These are phyloP conservation scores for Ilex asprella DNA, from an alignment of 257 asterid genomes.

Conservation along the genomic window DNA sequence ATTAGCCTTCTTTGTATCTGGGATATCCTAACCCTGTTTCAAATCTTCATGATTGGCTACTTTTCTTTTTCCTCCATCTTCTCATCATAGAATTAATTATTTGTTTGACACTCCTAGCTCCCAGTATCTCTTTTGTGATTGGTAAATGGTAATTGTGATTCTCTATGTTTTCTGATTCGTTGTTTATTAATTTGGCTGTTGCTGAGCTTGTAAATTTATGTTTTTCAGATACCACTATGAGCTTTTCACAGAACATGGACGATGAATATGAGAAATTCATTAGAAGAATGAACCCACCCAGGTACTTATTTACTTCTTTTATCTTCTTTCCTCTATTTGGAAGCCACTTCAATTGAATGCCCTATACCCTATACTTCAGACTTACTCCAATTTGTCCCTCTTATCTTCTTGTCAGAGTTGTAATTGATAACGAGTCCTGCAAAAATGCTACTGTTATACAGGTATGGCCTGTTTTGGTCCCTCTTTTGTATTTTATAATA, in stretches of 20 bases:
- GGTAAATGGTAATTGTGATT: conserved; percentile 41
- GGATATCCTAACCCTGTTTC: conserved; percentile 11
- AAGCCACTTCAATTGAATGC: not conserved
- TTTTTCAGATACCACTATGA: conserved; percentile 43
- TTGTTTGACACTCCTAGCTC: conserved; percentile 28
- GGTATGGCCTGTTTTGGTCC: conserved; percentile 27
- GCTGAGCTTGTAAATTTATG: conserved; percentile 15
- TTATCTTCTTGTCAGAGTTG: conserved; percentile 56
- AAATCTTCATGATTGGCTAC: conserved; percentile 11
- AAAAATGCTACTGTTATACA: conserved; percentile 81
- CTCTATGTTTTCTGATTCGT: conserved; percentile 13
- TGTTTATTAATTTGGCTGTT: conserved; percentile 13
- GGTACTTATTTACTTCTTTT: conserved; percentile 25
- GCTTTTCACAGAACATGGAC: conserved; percentile 68
- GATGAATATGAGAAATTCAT: conserved; percentile 87
- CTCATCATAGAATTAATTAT: conserved; percentile 16
- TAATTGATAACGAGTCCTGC: conserved; percentile 83
- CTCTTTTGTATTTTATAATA: conserved; percentile 10
- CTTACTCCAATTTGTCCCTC: conserved; percentile 3
- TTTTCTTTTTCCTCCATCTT: conserved; percentile 6
- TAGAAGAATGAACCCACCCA: conserved; percentile 92
- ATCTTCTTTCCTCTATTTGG: not conserved
- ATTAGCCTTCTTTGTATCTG: not conserved
- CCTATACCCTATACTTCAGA: not conserved
- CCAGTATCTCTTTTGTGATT: conserved; percentile 37